Percentiles rank a stretch among this genome's conserved stretches.
Conservation (phyloP, 306 rosid genomes). For the Trichosanthes truncata region DNA sequence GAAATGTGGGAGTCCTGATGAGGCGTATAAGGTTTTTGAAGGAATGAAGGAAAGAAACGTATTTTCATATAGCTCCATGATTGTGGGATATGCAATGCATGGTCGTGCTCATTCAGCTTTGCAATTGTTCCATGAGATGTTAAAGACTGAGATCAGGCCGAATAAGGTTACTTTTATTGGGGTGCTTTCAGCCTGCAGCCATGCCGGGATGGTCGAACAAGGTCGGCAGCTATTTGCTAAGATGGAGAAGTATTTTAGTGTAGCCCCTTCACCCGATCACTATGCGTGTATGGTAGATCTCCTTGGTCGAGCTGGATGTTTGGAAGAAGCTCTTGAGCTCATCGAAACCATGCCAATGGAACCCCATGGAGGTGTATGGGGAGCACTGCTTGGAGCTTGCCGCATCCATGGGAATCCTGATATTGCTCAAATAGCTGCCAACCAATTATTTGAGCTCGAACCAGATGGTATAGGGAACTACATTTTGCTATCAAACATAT, state of each 20-base stretch:
- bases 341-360: slow-evolving; percentile 53
- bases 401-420: slow-evolving; percentile 46
- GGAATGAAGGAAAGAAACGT: slow-evolving; percentile 57
- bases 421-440: slow-evolving; percentile 58
- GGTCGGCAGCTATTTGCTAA: slow-evolving; percentile 55
- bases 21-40: slow-evolving; percentile 47
- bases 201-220: slow-evolving; percentile 66
- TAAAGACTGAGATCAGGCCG: slow-evolving; percentile 48
- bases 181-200: slow-evolving; percentile 64
- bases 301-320: slow-evolving; percentile 68
- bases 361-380: slow-evolving; percentile 73
- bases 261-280: slow-evolving; percentile 46
- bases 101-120: slow-evolving; percentile 53
- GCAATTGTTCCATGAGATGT: slow-evolving; percentile 62
- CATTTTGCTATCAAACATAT: slow-evolving; percentile 53
- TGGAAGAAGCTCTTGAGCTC: slow-evolving; percentile 61
- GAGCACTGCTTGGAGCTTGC: slow-evolving; percentile 89
- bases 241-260: slow-evolving; percentile 48
- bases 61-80: slow-evolving; percentile 73
- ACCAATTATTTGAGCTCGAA: slow-evolving; percentile 61
- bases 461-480: slow-evolving; percentile 62
- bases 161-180: slow-evolving; percentile 68
- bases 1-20: slow-evolving; percentile 62
- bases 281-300: slow-evolving; percentile 82
- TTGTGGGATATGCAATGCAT: slow-evolving; percentile 65